phyloP scores from a whole-genome alignment of 2,329 filamentous ascomycete species.

The Aspergillus puulaauensis region DNA sequence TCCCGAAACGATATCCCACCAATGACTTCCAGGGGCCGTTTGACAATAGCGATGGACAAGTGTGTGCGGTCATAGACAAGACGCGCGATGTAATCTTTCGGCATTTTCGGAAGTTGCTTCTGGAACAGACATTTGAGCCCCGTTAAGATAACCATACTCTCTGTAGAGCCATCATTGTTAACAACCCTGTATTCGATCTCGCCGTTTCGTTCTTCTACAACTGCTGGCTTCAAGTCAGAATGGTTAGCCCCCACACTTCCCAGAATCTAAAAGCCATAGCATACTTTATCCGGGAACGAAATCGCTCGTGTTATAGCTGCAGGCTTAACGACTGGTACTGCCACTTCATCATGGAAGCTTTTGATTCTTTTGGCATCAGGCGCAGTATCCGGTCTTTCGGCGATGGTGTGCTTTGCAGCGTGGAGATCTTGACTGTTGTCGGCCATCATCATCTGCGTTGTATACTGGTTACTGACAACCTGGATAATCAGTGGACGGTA shows the following conservation, averaged over 20 bases:
- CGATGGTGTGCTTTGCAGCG: neutral
- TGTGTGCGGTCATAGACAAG: constrained; percentile 97
- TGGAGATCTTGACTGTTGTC: neutral
- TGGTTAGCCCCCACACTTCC: neutral
- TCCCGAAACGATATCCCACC: constrained; percentile 93
- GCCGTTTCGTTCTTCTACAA: constrained; percentile 87
- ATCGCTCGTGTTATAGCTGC: constrained; percentile 43
- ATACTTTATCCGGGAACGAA: constrained; percentile 83
- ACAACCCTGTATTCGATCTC: constrained; percentile 97
- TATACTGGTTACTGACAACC: neutral
- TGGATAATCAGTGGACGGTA: too few species aligned
- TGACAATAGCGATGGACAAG: constrained; percentile 94
- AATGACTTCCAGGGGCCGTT: constrained; percentile 89
- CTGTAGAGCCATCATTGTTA: constrained; percentile 87
- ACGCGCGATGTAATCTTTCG: constrained; percentile 96
- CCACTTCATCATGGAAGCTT: neutral
- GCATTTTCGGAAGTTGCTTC: constrained; percentile 98
- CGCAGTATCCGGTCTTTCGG: neutral
- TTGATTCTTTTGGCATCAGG: constrained; percentile 1
- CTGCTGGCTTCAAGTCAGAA: constrained; percentile 64
- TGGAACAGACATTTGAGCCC: constrained; percentile 98
- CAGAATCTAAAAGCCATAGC: constrained; percentile 25
- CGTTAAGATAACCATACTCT: constrained; percentile 89
- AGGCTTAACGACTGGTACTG: neutral
- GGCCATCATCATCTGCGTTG: neutral